Evolutionary conservation across 177 flowering plant genomes (phyloP), one percentile per base, ranked within the genome.

Genomic region (Vitis hybrid): DNA sequence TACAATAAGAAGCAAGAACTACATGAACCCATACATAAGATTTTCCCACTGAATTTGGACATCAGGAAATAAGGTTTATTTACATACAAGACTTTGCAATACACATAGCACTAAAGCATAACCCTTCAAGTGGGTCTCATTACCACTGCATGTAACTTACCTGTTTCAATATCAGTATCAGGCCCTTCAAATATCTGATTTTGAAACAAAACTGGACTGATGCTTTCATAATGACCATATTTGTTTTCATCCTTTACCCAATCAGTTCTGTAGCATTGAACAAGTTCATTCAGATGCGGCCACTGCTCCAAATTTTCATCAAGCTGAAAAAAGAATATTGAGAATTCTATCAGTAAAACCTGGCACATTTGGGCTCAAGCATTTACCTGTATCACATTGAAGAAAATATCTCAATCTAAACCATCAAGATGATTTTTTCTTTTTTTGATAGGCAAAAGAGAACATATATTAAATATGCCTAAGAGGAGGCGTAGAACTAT

Each of bases 111-210:
- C 16, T 50, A 10, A 14, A 13, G 20, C 10, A 49, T 1, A 12
- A 10, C 14, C 50, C 67, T 8, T 49, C 51, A 26, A 19, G 45
- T 26, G 34, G 26, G 26, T 22, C 26, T 22, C 26, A 22, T 22
- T 22, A 22, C 26, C 26, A 22, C 51, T 53, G 29, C 19, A 39
- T 54, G 55, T 63, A 58, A 58, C 69, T 69, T 69, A 89, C 99
- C 99, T 70, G 96, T 95, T 86, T 95, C 98, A 55, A 90, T 82
- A 74, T 95, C 99, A 20, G 99, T 95, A 70, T 95, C 98, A 70
- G 97, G 97, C 39, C 94, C 99, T 81, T 95, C 99, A 80, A 86
- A 95, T 71, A 91, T 87, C 70, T 95, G 99, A 82, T 76, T 93
- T 60, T 84, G 86, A 73, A 93, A 91, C 18, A 83, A 71, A 61